These are phyloP conservation scores for Mycena epipterygia DNA, from an alignment of 768 basidiomycete species.

Conservation along the genomic window DNA sequence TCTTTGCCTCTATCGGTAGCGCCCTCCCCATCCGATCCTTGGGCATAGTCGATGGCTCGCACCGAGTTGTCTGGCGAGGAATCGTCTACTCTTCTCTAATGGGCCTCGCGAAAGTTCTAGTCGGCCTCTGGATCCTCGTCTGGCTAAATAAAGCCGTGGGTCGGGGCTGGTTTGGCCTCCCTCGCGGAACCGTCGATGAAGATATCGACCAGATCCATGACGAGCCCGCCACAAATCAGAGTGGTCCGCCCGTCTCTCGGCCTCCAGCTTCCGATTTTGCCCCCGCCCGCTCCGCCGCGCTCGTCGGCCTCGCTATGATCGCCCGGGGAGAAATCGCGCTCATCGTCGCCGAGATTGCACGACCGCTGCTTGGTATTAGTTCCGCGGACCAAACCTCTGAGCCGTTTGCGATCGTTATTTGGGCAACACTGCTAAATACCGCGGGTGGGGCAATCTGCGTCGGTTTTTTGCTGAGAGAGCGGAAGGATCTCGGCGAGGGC, in stretches of 20 bases:
- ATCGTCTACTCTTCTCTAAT: constrained; percentile 70
- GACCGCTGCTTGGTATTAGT: constrained; percentile 42
- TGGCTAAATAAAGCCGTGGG: constrained; percentile 43
- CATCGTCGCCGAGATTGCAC: constrained; percentile 65
- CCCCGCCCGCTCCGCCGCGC: constrained; percentile 45
- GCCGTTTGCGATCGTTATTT: constrained; percentile 66
- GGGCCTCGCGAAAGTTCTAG: constrained; percentile 65
- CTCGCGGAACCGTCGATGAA: neutral
- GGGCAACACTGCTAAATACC: constrained; percentile 70
- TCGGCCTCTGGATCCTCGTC: constrained; percentile 60
- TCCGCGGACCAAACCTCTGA: constrained; percentile 46
- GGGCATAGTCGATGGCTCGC: constrained; percentile 54
- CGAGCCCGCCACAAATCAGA: no score
- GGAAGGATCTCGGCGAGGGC: neutral
- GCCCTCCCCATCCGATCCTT: constrained; percentile 63
- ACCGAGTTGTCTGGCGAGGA: constrained; percentile 45
- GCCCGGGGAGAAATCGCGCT: constrained; percentile 79
- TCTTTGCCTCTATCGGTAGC: constrained; percentile 76
- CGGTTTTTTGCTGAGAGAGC: constrained; percentile 6
- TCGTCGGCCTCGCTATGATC: constrained; percentile 72
- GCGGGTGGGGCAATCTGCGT: constrained; percentile 56
- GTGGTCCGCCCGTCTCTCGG: neutral
- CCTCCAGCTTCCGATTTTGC: no score
- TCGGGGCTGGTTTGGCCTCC: constrained; percentile 29
- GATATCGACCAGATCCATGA: neutral